Base-by-base conservation (phyloP, 805 yeast genomes). In the Diddensiella transvaalensis region DNA sequence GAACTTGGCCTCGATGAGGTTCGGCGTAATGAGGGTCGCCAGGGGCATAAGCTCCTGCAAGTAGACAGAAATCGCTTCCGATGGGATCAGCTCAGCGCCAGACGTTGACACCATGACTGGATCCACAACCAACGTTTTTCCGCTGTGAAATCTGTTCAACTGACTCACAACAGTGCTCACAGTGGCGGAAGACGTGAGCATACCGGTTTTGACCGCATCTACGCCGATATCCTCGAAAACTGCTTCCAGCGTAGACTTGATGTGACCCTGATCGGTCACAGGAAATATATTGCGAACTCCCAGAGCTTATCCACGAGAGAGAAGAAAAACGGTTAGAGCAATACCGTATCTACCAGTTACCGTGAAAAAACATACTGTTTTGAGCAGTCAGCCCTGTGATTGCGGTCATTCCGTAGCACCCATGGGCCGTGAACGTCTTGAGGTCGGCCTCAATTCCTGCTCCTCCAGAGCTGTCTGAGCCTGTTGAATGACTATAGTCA, bases 361-460 rank as follows among this genome's bases (percentile, higher is more conserved):
- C n/a, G n/a, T n/a, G n/a, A n/a, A n/a, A n/a, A n/a, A n/a, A 49
- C 53, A 48, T 60, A 3, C 86, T 83, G 59, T 88, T 86, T 60
- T 88, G 96, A 4, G 89, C 85, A 0, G 95, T 87, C 50, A 88
- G 65, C 2, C 89, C 90, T 5, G 89, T 77, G 40, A 86, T 80
- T 58, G 89, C 83, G 0, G 90, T 84, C 63, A 83, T 66, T 0
- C 86, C 96, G 59, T 82, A 85, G 44, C 87, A 87, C 13, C 79
- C 78, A 58, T 84, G 86, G 1, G 85, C 85, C 2, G 85, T 73
- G 47, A 87, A 76, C 0, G 96, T 81, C 66, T 88, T 88, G 33
- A 87, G 62, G 62, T 87, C 96, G 0, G 96, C 96, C 63, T 87
- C 96, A 43, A 87, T 81, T 2, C 96, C 96, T 2, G 96, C 96